Conservation (phyloP, 805 yeast genomes). For the Myxozyma nipponensis region DNA sequence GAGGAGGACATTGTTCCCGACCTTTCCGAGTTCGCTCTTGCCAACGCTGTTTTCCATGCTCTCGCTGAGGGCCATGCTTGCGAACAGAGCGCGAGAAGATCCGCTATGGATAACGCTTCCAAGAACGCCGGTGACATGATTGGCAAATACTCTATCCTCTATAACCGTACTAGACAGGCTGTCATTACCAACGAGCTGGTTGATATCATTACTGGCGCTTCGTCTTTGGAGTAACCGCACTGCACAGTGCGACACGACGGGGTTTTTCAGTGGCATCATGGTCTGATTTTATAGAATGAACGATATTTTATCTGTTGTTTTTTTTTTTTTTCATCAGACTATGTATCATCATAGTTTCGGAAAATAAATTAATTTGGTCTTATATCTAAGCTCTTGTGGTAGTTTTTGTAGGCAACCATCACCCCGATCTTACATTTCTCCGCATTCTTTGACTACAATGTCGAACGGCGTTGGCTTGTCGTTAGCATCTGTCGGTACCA, state of each 20-base stretch:
- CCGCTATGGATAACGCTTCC: constrained; percentile 99
- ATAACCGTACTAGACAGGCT: constrained; percentile 99
- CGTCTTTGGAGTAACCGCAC: constrained; percentile 82
- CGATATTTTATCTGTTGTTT: neutral
- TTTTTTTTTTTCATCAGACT: neutral
- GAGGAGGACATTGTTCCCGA: constrained; percentile 53
- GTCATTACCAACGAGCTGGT: constrained; percentile 99
- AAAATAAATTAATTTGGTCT: too few species aligned
- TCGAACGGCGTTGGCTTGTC: constrained; percentile 36
- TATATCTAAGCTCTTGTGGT: neutral
- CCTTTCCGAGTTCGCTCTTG: constrained; percentile 79
- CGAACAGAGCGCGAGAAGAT: constrained; percentile 97
- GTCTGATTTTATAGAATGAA: too few species aligned
- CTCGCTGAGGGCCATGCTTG: constrained; percentile 98
- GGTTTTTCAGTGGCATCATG: too few species aligned
- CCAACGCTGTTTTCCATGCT: constrained; percentile 85
- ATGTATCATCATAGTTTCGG: neutral
- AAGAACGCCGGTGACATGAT: constrained; percentile 99
- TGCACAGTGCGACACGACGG: too few species aligned
- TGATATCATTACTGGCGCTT: constrained; percentile 99
- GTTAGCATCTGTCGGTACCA: constrained; percentile 36
- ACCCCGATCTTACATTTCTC: constrained; percentile 37
- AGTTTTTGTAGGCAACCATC: neutral
- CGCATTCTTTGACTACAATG: constrained; percentile 37
- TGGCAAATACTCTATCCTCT: constrained; percentile 89